Conservation (phyloP, 2,329 filamentous ascomycete species). For the Graphilbum fragrans region DNA sequence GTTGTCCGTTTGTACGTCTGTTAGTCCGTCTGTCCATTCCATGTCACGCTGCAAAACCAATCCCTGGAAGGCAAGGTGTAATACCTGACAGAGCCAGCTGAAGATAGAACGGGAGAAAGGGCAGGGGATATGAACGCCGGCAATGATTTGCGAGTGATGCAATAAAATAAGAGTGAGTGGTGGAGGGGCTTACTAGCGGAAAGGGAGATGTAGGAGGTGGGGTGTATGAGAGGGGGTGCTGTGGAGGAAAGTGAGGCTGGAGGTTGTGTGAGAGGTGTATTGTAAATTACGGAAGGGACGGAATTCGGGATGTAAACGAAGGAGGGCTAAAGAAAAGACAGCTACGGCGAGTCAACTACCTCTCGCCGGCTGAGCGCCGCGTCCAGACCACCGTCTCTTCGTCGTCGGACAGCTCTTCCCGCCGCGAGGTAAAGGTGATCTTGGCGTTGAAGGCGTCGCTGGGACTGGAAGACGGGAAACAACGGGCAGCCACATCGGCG, state of each 20-base stretch:
- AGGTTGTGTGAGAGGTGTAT: too few relatives aligned
- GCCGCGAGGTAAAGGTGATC: too few relatives aligned
- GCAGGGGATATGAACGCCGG: constrained; percentile 4
- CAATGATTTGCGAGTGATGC: constrained; percentile 1
- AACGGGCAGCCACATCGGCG: not conserved
- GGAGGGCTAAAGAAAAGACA: not conserved
- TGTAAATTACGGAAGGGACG: too few relatives aligned
- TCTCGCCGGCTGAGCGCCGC: constrained; percentile 10
- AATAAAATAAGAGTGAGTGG: constrained; percentile 9
- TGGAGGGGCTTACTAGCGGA: not conserved
- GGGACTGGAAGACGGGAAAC: too few relatives aligned
- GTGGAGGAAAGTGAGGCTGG: not conserved
- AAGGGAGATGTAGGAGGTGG: not conserved
- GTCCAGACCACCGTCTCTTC: constrained; percentile 9
- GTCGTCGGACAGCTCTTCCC: constrained; percentile 1
- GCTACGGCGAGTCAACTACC: not conserved
- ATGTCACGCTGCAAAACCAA: too few relatives aligned
- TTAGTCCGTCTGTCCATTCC: too few relatives aligned
- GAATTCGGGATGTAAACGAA: too few relatives aligned
- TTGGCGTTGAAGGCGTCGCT: too few relatives aligned
- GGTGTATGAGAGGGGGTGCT: not conserved
- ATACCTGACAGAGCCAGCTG: not conserved
- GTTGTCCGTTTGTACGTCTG: too few relatives aligned
- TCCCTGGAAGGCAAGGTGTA: too few relatives aligned
- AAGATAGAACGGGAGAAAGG: not conserved